These are phyloP conservation scores for Fusarium continuum DNA, from an alignment of 2,329 filamentous ascomycete genomes.

Conservation along the genomic window DNA sequence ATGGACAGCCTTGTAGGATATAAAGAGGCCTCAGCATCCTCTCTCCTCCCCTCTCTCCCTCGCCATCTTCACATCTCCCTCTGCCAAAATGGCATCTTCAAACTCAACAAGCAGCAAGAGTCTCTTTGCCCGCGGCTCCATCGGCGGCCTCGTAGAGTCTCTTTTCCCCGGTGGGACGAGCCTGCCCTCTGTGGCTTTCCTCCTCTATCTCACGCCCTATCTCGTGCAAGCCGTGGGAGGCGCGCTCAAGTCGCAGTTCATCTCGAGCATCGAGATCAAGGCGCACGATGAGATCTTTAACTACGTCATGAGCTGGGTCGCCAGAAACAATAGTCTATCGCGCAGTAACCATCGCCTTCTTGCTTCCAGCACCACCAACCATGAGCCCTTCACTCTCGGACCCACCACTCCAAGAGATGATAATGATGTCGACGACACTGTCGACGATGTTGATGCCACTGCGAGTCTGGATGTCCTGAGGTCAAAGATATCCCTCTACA, in stretches of 20 bases:
- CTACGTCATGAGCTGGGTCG: constrained; percentile 28
- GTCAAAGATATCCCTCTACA: constrained; percentile 20
- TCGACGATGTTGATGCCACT: constrained; percentile 1
- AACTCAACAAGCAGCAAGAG: background rate
- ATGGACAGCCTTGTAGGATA: background rate
- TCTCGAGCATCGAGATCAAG: constrained; percentile 25
- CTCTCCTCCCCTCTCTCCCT: background rate
- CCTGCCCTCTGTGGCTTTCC: background rate
- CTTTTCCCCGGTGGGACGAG: constrained; percentile 1
- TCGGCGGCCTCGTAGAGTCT: background rate
- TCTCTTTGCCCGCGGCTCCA: background rate
- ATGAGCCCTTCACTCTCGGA: background rate
- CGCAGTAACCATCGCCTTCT: constrained; percentile 20
- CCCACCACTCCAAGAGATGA: background rate
- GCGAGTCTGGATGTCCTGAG: constrained; percentile 6
- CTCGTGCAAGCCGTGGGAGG: background rate
- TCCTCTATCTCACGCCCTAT: constrained; percentile 5
- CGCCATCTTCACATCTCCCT: background rate
- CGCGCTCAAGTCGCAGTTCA: background rate
- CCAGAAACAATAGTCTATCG: constrained; percentile 14
- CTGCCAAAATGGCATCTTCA: background rate
- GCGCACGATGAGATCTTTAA: constrained; percentile 24
- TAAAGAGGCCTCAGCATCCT: background rate
- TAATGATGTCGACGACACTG: background rate
- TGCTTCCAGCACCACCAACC: constrained; percentile 11